Base-by-base conservation (phyloP, 2,329 filamentous ascomycete species). In the Claviceps fusiformis region DNA sequence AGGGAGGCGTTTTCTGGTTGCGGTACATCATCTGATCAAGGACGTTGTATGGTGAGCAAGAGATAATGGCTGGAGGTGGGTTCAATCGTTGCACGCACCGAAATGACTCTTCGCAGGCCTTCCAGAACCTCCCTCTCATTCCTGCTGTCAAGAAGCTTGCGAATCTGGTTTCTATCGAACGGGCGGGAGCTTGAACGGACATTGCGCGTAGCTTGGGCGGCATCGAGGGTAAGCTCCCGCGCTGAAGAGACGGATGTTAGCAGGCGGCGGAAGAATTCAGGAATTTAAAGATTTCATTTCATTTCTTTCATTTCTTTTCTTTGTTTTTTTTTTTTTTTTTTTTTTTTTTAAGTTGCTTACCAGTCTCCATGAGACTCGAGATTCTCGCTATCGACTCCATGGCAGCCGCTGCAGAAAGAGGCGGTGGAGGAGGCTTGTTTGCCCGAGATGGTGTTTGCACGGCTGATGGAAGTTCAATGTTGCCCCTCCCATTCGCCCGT, bases 371-470 rank as follows among this genome's bases (percentile, higher is more conserved):
- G 73, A 97, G 82, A 69, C 83, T 89, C 63, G 91, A 95, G 71
- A 98, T 95, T 66, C 88, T 82, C 60, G 92, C 90, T 68, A 97
- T 90, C 27, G 92, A 95, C 80, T 98, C 93, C 93, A 98, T 98
- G 56, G n/a, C 31, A 7, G 24, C 10, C 44, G 24, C 24, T 24
- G 43, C 8, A 24, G 43, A n/a, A 3, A 3, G 17, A 44, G 43
- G 37, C 13, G 5, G 35, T 11, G 35, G 2, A 37, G 35, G 35
- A 37, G 35, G 6, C 35, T n/a, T n/a, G n/a, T 37, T 37, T 37
- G 31, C 10, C 7, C 9, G 35, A 37, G 35, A n/a, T n/a, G n/a
- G n/a, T n/a, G n/a, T n/a, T n/a, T n/a, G n/a, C n/a, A 33, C 31
- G 31, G 31, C 31, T 8, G 31, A 5, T 33, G 31, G 31, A 33